Evolutionary conservation across 768 basidiomycete species (phyloP).

Genomic region (Peribolospora kevripleyi): DNA sequence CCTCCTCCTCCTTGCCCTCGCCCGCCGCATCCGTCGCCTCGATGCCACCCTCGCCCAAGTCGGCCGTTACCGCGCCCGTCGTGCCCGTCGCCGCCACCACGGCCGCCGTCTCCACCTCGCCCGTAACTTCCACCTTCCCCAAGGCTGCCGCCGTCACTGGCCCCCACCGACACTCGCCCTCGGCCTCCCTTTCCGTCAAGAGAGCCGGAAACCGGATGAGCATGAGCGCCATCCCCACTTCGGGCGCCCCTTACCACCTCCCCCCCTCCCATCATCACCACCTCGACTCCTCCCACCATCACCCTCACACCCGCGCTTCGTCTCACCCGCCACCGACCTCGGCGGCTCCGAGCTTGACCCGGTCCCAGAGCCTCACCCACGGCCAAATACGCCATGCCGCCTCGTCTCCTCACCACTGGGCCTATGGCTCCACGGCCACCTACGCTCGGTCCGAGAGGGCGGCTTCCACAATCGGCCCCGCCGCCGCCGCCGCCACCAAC

Average conservation of each 20-base stretch:
- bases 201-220: neutral
- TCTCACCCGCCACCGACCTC: too few relatives aligned
- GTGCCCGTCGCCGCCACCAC: neutral
- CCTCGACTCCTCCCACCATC: neutral
- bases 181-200: neutral
- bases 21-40: slow-evolving; percentile 13
- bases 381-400: too few relatives aligned
- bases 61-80: neutral
- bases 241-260: neutral
- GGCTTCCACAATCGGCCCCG: too few relatives aligned
- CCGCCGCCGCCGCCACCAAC: too few relatives aligned
- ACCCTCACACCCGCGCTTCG: neutral
- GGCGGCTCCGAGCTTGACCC: too few relatives aligned
- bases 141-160: too few relatives aligned
- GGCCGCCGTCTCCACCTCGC: neutral
- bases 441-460: too few relatives aligned
- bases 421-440: too few relatives aligned
- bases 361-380: too few relatives aligned
- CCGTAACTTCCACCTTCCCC: neutral
- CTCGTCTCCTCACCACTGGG: too few relatives aligned
- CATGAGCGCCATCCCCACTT: neutral
- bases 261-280: neutral
- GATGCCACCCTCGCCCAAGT: neutral
- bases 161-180: neutral
- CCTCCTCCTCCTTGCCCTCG: slow-evolving; percentile 11